Conservation (phyloP, 1,139 yeast species). For the Hansenula lynferdii region DNA sequence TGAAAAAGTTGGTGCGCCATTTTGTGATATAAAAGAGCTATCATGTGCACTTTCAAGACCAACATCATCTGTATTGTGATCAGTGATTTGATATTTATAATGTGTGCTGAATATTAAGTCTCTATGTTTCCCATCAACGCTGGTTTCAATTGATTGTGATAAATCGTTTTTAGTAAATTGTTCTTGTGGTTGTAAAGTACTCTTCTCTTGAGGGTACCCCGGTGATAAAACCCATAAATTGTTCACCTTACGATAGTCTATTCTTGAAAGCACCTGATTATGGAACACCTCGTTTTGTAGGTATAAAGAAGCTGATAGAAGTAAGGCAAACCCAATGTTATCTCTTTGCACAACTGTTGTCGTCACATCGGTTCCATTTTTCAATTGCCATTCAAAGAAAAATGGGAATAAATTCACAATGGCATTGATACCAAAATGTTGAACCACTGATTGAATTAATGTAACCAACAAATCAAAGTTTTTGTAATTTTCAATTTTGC, state of each 20-base stretch:
- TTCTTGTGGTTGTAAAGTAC: conserved; percentile 4
- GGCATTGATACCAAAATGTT: conserved; percentile 42
- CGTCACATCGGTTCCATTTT: neutral
- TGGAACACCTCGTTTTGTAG: conserved; percentile 8
- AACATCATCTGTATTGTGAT: neutral
- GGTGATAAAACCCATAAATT: conserved; percentile 12
- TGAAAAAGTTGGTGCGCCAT: conserved; percentile 10
- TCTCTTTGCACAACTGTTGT: conserved; percentile 6
- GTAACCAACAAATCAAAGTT: conserved; percentile 25
- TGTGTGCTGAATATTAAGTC: conserved; percentile 17
- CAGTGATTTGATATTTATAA: conserved; percentile 13
- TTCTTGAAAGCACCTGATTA: conserved; percentile 11
- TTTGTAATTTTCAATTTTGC: conserved; percentile 23
- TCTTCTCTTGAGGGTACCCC: conserved; percentile 9
- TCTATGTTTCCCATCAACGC: conserved; percentile 3
- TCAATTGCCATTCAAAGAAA: conserved; percentile 42
- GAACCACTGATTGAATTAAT: conserved; percentile 29
- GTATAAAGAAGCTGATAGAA: conserved; percentile 9
- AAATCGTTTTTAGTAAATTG: conserved; percentile 9
- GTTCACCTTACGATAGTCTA: conserved; percentile 15
- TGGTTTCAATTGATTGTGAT: conserved; percentile 1
- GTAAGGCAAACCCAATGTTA: conserved; percentile 16
- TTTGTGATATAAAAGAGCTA: conserved; percentile 8
- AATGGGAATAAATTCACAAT: conserved; percentile 42
- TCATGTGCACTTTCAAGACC: conserved; percentile 5